Evolutionary conservation across 2,329 filamentous ascomycete species (phyloP), one percentile per base, ranked within the genome.

Genomic region (Mycocentrospora acerina): DNA sequence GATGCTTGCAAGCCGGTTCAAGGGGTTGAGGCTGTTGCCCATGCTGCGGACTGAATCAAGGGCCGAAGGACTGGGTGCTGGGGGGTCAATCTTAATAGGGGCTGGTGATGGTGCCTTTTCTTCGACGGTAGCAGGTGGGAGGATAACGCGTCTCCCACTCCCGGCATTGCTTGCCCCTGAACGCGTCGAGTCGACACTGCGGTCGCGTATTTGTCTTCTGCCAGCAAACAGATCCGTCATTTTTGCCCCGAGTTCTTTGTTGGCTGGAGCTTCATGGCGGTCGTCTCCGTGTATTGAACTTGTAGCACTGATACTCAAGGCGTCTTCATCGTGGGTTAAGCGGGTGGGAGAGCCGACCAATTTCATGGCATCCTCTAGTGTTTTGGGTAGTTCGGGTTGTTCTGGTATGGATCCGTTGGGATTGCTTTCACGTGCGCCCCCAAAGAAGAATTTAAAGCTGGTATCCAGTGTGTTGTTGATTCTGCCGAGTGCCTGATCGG

Each of bases 361-460:
- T 63, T 90, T 91, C 31, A 90, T 80, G 12, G 91, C 93, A 58
- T 98, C 93, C 55, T 95, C 93, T 0, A 98, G 74, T 1, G 93
- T 98, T 57, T 88, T 91, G 1, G 93, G 93, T 0, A 95, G 77
- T 27, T 76, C 76, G 12, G 77, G 62, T 31, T 62, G 52, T 26
- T 59, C 58, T 5, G 57, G 47, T 7, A 54, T 39, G 5, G 56
- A 53, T 4, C 53, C 58, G 61, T 61, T 58, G 42, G 65, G 61
- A 46, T 67, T 59, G 66, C 81, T 71, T 64, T 95, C 90, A 46
- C 86, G 88, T 14, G 96, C 75, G 52, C 90, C 88, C 12, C 91
- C 91, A 37, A 98, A 82, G 16, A 98, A 73, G 63, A 97, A 95
- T 44, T 90, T 93, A 70, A 96, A 94, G 62, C 90, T 96, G 58